A percentile compares a stretch with the other conserved stretches of the same genome.
These are phyloP conservation scores for Pleurotus pulmonarius DNA, from an alignment of 768 basidiomycete genomes.

Conservation along the genomic window DNA sequence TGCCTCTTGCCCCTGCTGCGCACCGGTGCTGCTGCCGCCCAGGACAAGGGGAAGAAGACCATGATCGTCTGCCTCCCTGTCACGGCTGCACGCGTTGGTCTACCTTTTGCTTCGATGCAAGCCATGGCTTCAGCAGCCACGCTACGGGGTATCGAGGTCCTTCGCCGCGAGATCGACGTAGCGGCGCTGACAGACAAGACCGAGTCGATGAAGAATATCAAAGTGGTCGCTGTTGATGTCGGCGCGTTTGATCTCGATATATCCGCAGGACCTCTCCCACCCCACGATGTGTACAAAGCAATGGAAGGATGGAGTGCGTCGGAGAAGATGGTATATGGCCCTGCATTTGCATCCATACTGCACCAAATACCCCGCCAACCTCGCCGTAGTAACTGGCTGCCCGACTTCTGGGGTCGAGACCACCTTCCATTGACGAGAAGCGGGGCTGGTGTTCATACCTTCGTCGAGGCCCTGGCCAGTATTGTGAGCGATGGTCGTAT, in stretches of 20 bases:
- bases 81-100: constrained; percentile 65
- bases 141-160: constrained; percentile 65
- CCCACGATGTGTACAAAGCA: constrained; percentile 38
- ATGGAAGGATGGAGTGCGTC: constrained; percentile 74
- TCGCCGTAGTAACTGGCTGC: constrained; percentile 21
- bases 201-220: constrained; percentile 61
- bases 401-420: constrained; percentile 32
- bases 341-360: constrained; percentile 55
- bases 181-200: constrained; percentile 51
- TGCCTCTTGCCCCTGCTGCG: constrained; percentile 75
- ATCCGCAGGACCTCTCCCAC: constrained; percentile 17
- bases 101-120: constrained; percentile 64
- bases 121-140: constrained; percentile 78
- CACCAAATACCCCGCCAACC: constrained; percentile 21
- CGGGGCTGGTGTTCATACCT: constrained; percentile 52
- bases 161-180: constrained; percentile 66
- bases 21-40: constrained; percentile 51
- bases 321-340: constrained; percentile 69
- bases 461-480: constrained; percentile 55
- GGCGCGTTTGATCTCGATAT: constrained; percentile 48
- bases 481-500: constrained; percentile 57
- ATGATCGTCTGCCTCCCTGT: constrained; percentile 77
- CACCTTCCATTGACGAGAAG: constrained; percentile 37
- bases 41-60: constrained; percentile 50
- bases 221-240: constrained; percentile 71